Evolutionary conservation across 2,329 filamentous ascomycete species (phyloP).

Genomic region (Tolypocladium tropicale): DNA sequence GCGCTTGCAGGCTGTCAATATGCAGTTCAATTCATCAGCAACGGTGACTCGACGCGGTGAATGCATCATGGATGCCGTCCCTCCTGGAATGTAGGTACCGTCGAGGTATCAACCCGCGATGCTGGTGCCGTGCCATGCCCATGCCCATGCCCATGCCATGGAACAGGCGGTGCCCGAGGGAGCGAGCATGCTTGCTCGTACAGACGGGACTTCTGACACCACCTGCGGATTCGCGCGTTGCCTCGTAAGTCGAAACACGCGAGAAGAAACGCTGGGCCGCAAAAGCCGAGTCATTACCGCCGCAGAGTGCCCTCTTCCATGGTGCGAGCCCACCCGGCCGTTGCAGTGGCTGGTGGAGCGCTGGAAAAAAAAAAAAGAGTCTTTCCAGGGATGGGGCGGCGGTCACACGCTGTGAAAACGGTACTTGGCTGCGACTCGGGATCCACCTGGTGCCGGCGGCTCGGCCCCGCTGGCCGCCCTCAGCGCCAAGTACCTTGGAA

Average conservation of each 20-base stretch:
- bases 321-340: neutral
- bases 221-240: neutral
- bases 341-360: neutral
- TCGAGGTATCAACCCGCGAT: neutral
- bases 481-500: neutral
- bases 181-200: too few relatives aligned
- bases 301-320: neutral
- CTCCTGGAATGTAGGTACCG: neutral
- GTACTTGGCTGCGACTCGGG: neutral
- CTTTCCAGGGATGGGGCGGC: neutral
- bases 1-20: neutral
- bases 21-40: neutral
- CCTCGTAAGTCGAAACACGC: neutral
- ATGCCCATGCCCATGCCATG: too few relatives aligned
- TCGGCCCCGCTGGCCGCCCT: neutral
- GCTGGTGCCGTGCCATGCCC: neutral
- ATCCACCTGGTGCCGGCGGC: neutral
- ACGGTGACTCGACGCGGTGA: neutral
- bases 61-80: too few relatives aligned
- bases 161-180: too few relatives aligned
- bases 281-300: neutral
- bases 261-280: neutral
- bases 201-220: too few relatives aligned
- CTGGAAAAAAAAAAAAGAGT: neutral
- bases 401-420: neutral